These are phyloP conservation scores for Claviceps fusiformis DNA, from an alignment of 2,329 filamentous ascomycete genomes.

Conservation along the genomic window DNA sequence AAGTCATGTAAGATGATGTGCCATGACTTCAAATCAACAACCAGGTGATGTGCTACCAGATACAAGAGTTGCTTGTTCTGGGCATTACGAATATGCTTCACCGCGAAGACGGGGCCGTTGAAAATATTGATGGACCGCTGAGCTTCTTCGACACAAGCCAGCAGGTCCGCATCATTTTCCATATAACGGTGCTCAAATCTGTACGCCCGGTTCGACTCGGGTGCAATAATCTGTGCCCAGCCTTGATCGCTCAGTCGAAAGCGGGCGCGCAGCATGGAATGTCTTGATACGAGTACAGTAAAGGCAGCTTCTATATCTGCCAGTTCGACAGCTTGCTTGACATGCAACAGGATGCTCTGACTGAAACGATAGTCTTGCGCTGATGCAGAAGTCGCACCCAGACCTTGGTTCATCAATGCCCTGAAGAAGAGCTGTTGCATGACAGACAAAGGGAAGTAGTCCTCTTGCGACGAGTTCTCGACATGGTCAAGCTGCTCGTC, in stretches of 20 bases:
- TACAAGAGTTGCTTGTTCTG: slow-evolving; percentile 34
- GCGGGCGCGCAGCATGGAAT: slow-evolving; percentile 37
- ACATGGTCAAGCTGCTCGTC: neutral
- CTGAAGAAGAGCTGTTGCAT: slow-evolving; percentile 42
- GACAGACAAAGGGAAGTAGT: slow-evolving; percentile 32
- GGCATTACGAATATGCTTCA: slow-evolving; percentile 31
- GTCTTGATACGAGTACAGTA: slow-evolving; percentile 33
- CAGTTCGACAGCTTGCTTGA: slow-evolving; percentile 26
- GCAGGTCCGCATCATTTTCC: slow-evolving; percentile 27
- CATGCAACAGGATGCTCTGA: slow-evolving; percentile 33
- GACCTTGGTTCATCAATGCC: slow-evolving; percentile 27
- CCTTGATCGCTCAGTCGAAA: slow-evolving; percentile 25
- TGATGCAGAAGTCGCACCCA: slow-evolving; percentile 14
- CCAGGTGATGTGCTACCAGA: slow-evolving; percentile 37
- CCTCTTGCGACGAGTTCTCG: slow-evolving; percentile 15
- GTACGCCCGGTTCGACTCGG: slow-evolving; percentile 28
- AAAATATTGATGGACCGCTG: slow-evolving; percentile 34
- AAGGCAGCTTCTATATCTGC: slow-evolving; percentile 34
- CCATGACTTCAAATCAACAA: slow-evolving; percentile 38
- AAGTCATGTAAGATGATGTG: slow-evolving; percentile 34
- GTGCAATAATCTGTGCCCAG: slow-evolving; percentile 33
- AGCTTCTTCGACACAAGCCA: slow-evolving; percentile 24
- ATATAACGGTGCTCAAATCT: slow-evolving; percentile 28
- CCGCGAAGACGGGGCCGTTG: slow-evolving; percentile 35
- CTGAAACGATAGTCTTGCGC: slow-evolving; percentile 33